Evolutionary conservation across 2,329 filamentous ascomycete species (phyloP).

Genomic region (Xylaria sp.): DNA sequence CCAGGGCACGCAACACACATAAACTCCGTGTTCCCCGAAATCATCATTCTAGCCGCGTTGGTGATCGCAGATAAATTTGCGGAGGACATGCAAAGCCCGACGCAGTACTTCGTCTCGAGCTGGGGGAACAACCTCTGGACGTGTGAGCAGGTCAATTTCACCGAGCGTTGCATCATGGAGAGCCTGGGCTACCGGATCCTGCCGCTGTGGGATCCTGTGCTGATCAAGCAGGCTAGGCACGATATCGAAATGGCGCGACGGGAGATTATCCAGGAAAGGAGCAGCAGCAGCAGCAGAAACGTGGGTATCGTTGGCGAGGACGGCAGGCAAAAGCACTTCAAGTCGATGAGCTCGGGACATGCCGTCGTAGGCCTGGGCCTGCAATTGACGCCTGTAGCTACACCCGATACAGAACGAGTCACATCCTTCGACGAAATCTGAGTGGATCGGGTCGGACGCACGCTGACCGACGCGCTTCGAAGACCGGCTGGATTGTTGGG

Average conservation of each 20-base stretch:
- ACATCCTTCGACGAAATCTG: slow-evolving; percentile 38
- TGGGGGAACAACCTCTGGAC: slow-evolving; percentile 69
- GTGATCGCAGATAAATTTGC: slow-evolving; percentile 73
- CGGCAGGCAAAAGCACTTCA: slow-evolving; percentile 47
- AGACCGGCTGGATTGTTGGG: slow-evolving; percentile 5
- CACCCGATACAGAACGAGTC: slow-evolving; percentile 45
- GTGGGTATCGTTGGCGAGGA: slow-evolving; percentile 23
- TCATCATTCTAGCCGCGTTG: slow-evolving; percentile 71
- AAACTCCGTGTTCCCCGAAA: slow-evolving; percentile 68
- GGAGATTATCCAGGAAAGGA: slow-evolving; percentile 46
- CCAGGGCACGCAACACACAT: slow-evolving; percentile 58
- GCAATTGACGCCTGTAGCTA: slow-evolving; percentile 55
- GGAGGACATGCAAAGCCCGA: slow-evolving; percentile 66
- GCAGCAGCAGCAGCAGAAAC: neutral
- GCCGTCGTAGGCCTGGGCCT: slow-evolving; percentile 54
- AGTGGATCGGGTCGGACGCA: neutral
- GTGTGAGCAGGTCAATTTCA: slow-evolving; percentile 69
- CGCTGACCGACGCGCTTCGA: neutral
- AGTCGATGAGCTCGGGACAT: slow-evolving; percentile 53
- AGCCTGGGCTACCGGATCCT: slow-evolving; percentile 71
- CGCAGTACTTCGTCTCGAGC: slow-evolving; percentile 61
- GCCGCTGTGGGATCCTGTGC: slow-evolving; percentile 65
- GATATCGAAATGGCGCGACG: slow-evolving; percentile 71
- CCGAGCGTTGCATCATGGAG: slow-evolving; percentile 72
- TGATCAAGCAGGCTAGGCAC: slow-evolving; percentile 67